Percentiles rank a stretch among this genome's conserved stretches.
These are phyloP conservation scores for Rhizopus delemar DNA, from an alignment of 371 early-diverging fungal genomes.

Conservation along the genomic window DNA sequence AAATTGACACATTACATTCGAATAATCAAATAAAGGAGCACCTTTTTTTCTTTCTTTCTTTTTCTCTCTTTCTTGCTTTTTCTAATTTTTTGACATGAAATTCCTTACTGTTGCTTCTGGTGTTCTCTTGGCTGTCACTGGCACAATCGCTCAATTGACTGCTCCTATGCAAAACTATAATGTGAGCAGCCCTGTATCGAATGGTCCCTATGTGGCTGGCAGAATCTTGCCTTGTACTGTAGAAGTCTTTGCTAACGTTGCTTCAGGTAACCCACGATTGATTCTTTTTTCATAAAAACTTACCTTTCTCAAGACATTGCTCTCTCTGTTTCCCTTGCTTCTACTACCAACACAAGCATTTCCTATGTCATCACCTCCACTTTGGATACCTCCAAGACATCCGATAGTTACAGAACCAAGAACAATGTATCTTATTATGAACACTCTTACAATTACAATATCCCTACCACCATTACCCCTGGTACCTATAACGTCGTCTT, in stretches of 20 bases:
- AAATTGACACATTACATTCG: background rate
- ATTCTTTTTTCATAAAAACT: background rate
- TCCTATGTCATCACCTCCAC: constrained; percentile 24
- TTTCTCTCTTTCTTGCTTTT: background rate
- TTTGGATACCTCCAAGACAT: constrained; percentile 39
- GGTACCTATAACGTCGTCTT: constrained; percentile 51
- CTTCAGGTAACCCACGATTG: no score
- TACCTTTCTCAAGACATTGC: constrained; percentile 16
- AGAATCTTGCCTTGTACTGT: constrained; percentile 42
- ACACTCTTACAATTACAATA: constrained; percentile 45
- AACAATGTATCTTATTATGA: constrained; percentile 45
- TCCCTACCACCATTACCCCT: constrained; percentile 35
- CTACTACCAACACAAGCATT: constrained; percentile 13
- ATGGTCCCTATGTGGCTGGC: constrained; percentile 42
- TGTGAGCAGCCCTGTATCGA: constrained; percentile 39
- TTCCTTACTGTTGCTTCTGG: constrained; percentile 21
- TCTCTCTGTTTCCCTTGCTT: constrained; percentile 25
- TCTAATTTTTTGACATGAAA: constrained; percentile 14
- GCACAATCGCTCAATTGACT: constrained; percentile 36
- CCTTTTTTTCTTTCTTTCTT: background rate
- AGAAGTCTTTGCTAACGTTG: constrained; percentile 21
- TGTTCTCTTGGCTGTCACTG: constrained; percentile 14
- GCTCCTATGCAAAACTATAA: constrained; percentile 42
- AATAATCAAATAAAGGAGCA: background rate
- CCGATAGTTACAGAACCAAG: constrained; percentile 27